These are phyloP conservation scores for Flaveria ramosissima DNA, from an alignment of 129 eudicot genomes.

Conservation along the genomic window DNA sequence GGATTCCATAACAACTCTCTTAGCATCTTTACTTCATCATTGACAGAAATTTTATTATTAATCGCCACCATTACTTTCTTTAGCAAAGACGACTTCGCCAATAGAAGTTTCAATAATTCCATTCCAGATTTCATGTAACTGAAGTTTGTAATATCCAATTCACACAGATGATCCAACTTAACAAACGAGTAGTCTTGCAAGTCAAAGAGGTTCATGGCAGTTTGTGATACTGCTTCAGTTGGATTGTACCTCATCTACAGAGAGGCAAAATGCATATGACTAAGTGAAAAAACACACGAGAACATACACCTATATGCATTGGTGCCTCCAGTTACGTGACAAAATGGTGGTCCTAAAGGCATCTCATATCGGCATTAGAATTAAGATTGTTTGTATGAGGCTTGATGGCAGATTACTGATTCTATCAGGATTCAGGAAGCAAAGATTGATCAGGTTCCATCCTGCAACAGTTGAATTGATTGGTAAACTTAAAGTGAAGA, in stretches of 20 bases:
- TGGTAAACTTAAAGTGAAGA: too few species aligned
- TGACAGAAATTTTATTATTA: not conserved
- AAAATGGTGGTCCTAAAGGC: conserved; percentile 40
- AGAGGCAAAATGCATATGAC: not conserved
- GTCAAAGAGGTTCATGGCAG: conserved; percentile 13
- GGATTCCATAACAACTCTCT: not conserved
- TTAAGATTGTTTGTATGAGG: conserved; percentile 17
- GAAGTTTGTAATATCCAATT: conserved; percentile 17
- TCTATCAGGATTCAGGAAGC: conserved; percentile 21
- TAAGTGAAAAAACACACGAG: not conserved
- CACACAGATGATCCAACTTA: conserved; percentile 24
- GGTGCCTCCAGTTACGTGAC: conserved; percentile 39
- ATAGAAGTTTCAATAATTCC: not conserved
- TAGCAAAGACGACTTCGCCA: not conserved
- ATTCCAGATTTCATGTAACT: not conserved
- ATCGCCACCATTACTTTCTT: not conserved
- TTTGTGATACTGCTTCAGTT: conserved; percentile 11
- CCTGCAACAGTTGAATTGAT: not conserved
- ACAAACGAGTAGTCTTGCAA: conserved; percentile 13
- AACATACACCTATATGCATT: conserved; percentile 16
- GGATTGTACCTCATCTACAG: conserved; percentile 20
- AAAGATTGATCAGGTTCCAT: not conserved
- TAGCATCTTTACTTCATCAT: conserved; percentile 4
- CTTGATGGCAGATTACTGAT: conserved; percentile 35
- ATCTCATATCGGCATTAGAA: conserved; percentile 30